Evolutionary conservation across 176 grass and related monocot species (phyloP).

Genomic region (Zoysia pacifica): DNA sequence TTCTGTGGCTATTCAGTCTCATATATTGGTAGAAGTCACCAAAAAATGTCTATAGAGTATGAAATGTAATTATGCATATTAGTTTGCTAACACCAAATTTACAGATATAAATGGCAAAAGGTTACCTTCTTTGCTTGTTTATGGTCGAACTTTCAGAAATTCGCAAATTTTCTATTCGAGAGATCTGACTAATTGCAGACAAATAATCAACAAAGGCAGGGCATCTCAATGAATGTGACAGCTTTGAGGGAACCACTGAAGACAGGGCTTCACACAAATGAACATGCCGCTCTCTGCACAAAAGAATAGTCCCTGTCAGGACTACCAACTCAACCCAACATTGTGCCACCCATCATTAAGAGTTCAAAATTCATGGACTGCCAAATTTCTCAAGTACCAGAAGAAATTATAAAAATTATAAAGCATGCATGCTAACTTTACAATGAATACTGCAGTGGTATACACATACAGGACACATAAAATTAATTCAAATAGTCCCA

Average conservation of each 20-base stretch:
- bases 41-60: background rate
- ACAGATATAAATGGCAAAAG: background rate
- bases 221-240: constrained; percentile 66
- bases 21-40: background rate
- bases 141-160: constrained; percentile 51
- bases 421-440: background rate
- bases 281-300: constrained; percentile 60
- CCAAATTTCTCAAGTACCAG: background rate
- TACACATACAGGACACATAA: constrained; percentile 10
- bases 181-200: constrained; percentile 71
- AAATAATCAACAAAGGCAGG: constrained; percentile 84
- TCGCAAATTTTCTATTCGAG: constrained; percentile 64
- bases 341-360: constrained; percentile 1
- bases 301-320: background rate
- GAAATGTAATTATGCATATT: background rate
- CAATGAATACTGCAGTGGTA: background rate
- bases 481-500: constrained; percentile 6
- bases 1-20: background rate
- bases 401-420: background rate
- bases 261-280: constrained; percentile 55
- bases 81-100: background rate
- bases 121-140: constrained; percentile 62
- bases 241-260: constrained; percentile 63
- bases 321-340: background rate
- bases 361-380: constrained; percentile 6